Evolutionary conservation across 257 asterid genomes (phyloP).

Genomic region (Ehretia macrophylla): DNA sequence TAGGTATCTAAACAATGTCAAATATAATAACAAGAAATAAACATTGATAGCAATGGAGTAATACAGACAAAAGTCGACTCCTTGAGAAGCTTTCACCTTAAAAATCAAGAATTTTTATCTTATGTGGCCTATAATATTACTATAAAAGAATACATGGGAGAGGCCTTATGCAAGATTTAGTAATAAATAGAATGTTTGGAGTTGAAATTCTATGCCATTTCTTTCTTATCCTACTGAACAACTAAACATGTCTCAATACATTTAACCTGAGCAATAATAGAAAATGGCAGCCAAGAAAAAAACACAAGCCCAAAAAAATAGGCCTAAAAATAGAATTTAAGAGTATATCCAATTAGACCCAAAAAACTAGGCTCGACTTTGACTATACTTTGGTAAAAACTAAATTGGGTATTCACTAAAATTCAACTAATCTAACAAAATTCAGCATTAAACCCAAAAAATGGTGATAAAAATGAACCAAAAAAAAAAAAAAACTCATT

Average conservation of each 20-base stretch:
- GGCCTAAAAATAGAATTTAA: neutral
- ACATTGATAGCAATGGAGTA: neutral
- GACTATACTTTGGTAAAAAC: neutral
- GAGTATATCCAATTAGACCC: slow-evolving; percentile 17
- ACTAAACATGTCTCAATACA: neutral
- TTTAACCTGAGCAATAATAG: slow-evolving; percentile 3
- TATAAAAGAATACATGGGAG: no score
- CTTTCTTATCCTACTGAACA: neutral
- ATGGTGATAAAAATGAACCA: neutral
- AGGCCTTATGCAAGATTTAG: neutral
- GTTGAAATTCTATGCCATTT: neutral
- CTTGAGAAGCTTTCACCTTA: neutral
- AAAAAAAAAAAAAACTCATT: neutral
- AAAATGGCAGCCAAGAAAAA: slow-evolving; percentile 7
- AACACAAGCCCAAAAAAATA: neutral
- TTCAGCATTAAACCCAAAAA: neutral
- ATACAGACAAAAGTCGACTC: neutral
- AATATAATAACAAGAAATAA: neutral
- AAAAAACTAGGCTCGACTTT: slow-evolving; percentile 1
- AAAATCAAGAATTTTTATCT: neutral
- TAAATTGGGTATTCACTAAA: neutral
- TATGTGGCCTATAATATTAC: no score
- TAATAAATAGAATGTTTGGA: neutral
- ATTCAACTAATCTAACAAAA: neutral
- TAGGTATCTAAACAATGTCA: neutral